Evolutionary conservation across 306 rosid species (phyloP), one percentile per base, ranked within the genome.

Genomic region (Cucumis melo): DNA sequence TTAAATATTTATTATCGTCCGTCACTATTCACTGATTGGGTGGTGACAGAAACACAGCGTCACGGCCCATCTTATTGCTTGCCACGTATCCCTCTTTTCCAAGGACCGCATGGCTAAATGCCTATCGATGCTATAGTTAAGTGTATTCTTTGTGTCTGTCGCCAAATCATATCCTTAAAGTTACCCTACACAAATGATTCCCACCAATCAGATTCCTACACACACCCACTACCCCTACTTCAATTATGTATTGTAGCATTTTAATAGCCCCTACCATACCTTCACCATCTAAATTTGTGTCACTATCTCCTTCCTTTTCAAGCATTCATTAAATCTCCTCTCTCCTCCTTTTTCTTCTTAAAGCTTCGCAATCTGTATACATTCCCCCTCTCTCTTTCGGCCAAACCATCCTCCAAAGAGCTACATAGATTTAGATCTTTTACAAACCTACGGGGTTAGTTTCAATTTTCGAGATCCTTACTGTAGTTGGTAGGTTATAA

Each of bases 121-220:
- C 5, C 36, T 2, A 32, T 72, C 50, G 76, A 72, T 27, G 76
- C 60, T 72, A 34, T 63, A 2, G 23, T 46, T 19, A 64, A 44
- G 36, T 21, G 17, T 10, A 44, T 71, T 11, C 36, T 71, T 27
- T 71, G 46, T 9, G 39, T 15, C 76, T 72, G 76, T 72, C 44
- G 50, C 61, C 44, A 50, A 50, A 50, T 72, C 24, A 51, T 16
- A 72, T 72, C 76, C 76, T 29, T 46, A 72, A 72, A 50, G 76
- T 50, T 41, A 51, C 24, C 76, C 60, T 10, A 53, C 46, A 3
- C 36, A 44, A n/a, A 42, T 44, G 55, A 20, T 13, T 6, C 74
- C 55, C 21, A 41, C 55, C 74, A 41, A 67, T 44, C 38, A 23
- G 7, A 2, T 67, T 23, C 55, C 6, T 13, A 44, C 74, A 67